phyloP scores from a whole-genome alignment of 768 basidiomycete genomes.

The Roridomyces roridus region DNA sequence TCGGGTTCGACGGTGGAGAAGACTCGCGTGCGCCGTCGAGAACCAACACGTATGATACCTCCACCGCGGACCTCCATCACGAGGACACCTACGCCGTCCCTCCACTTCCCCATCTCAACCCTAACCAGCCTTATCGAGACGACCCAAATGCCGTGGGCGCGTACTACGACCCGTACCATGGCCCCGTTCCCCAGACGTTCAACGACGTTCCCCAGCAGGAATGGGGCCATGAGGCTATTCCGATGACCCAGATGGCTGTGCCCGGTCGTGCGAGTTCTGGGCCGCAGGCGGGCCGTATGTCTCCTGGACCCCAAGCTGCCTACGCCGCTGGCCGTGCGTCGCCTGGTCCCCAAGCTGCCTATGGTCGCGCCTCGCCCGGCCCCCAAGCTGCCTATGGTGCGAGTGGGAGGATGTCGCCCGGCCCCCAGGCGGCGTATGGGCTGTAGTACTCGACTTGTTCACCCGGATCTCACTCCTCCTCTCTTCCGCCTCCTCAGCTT shows the following conservation, averaged over 20 bases:
- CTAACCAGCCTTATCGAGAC: conserved; percentile 77
- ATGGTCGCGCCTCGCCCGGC: conserved; percentile 40
- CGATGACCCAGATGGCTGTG: conserved; percentile 71
- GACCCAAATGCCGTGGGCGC: conserved; percentile 69
- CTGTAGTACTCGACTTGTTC: too few species aligned
- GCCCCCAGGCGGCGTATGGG: conserved; percentile 51
- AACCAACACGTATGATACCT: conserved; percentile 48
- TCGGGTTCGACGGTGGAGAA: conserved; percentile 73
- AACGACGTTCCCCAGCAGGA: conserved; percentile 44
- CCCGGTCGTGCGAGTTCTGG: too few species aligned
- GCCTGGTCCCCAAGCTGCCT: conserved; percentile 55
- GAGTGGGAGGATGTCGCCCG: conserved; percentile 44
- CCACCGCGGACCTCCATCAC: conserved; percentile 56
- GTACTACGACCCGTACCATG: conserved; percentile 84
- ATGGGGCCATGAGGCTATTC: conserved; percentile 63
- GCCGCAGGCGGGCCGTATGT: conserved; percentile 32
- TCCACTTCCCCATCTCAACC: conserved; percentile 81
- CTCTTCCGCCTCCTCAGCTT: too few species aligned
- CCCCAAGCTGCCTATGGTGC: conserved; percentile 49
- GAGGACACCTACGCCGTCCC: conserved; percentile 85
- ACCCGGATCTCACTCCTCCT: too few species aligned
- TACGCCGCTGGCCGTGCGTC: conserved; percentile 42
- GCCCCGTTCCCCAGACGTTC: conserved; percentile 73
- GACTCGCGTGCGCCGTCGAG: conserved; percentile 58
- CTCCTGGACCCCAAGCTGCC: conserved; percentile 26